These are phyloP conservation scores for Beauveria brongniartii DNA, from an alignment of 2,329 filamentous ascomycete species.

Conservation along the genomic window DNA sequence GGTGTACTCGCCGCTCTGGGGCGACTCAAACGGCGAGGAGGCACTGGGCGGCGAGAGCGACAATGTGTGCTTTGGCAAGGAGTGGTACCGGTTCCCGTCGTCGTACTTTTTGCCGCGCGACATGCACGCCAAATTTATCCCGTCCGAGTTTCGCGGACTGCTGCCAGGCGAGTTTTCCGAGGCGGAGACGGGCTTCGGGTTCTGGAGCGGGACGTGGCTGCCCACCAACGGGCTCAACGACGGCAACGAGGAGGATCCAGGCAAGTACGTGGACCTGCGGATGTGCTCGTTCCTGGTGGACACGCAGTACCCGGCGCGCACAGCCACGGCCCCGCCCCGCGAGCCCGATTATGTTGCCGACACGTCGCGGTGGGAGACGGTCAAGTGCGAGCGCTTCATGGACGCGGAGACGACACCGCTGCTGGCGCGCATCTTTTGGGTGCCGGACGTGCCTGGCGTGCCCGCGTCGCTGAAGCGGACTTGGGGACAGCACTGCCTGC, in stretches of 20 bases:
- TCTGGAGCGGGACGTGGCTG: constrained; percentile 78
- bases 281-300: constrained; percentile 82
- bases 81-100: constrained; percentile 96
- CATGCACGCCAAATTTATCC: constrained; percentile 81
- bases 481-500: constrained; percentile 85
- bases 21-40: constrained; percentile 35
- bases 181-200: constrained; percentile 57
- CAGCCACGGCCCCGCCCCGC: constrained; percentile 33
- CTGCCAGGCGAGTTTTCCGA: constrained; percentile 87
- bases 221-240: constrained; percentile 85
- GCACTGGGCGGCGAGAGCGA: constrained; percentile 53
- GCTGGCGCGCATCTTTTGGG: constrained; percentile 70
- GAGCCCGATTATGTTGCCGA: constrained; percentile 80
- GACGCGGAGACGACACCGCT: constrained; percentile 68
- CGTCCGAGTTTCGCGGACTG: constrained; percentile 81
- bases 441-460: constrained; percentile 63
- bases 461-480: constrained; percentile 62
- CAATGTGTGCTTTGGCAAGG: constrained; percentile 82
- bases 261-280: constrained; percentile 75
- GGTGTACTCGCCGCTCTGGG: constrained; percentile 60
- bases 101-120: constrained; percentile 83
- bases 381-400: constrained; percentile 72
- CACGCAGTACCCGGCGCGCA: constrained; percentile 61
- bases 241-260: constrained; percentile 73
- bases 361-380: constrained; percentile 63